A percentile compares a stretch with the other conserved stretches of the same genome.
phyloP scores from a whole-genome alignment of 352 stramenopile genomes.

The Thraustochytrium sp. region DNA sequence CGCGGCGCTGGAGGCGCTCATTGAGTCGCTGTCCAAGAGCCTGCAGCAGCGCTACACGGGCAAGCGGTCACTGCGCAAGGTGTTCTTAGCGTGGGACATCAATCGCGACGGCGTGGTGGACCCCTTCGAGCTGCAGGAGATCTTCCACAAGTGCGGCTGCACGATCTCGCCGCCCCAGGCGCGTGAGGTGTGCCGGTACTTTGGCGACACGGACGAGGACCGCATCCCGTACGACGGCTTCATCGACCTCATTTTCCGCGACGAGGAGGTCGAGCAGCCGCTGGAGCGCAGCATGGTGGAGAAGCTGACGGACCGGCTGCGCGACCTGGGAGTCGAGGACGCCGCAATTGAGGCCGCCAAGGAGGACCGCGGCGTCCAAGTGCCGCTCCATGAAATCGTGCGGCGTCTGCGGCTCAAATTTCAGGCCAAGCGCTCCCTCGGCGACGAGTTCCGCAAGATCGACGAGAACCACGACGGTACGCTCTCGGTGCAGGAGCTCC shows the following conservation, averaged over 20 bases:
- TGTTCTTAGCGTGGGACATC: conserved; percentile 28
- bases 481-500: conserved; percentile 13
- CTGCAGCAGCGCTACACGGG: conserved; percentile 28
- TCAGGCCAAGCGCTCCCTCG: conserved; percentile 31
- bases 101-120: conserved; percentile 33
- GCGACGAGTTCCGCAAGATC: conserved; percentile 15
- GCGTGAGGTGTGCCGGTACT: background rate
- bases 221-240: conserved; percentile 34
- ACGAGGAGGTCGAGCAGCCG: background rate
- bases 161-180: background rate
- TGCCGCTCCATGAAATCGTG: conserved; percentile 27
- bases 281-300: conserved; percentile 16
- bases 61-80: conserved; percentile 25
- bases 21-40: conserved; percentile 6
- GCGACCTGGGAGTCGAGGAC: conserved; percentile 7
- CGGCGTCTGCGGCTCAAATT: conserved; percentile 11
- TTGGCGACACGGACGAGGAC: background rate
- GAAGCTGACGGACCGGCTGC: background rate
- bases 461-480: conserved; percentile 26
- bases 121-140: conserved; percentile 20
- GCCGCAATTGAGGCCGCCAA: background rate
- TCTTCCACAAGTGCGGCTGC: conserved; percentile 30
- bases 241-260: conserved; percentile 38
- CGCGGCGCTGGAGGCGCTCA: background rate
- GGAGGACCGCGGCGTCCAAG: background rate